A percentile compares a stretch with the other conserved stretches of the same genome.
These are phyloP conservation scores for Gossypium laxum DNA, from an alignment of 441 rosid species.

Conservation along the genomic window DNA sequence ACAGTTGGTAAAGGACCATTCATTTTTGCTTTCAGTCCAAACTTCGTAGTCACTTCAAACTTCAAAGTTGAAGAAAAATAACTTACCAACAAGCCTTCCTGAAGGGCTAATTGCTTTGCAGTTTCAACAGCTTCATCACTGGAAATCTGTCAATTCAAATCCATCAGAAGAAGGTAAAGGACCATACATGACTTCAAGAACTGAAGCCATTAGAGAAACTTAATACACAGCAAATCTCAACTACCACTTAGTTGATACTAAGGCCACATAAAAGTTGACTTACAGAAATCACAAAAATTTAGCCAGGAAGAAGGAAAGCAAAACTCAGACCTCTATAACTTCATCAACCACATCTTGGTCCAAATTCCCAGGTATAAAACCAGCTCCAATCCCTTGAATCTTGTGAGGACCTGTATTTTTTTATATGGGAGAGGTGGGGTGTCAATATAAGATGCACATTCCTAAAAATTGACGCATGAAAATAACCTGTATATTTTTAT, in stretches of 20 bases:
- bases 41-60: neutral
- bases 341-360: slow-evolving; percentile 69
- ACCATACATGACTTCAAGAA: neutral
- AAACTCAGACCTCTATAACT: slow-evolving; percentile 53
- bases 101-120: slow-evolving; percentile 85
- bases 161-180: slow-evolving; percentile 9
- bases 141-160: slow-evolving; percentile 47
- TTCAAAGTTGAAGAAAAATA: slow-evolving; percentile 3
- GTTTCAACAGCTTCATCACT: slow-evolving; percentile 90
- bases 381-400: slow-evolving; percentile 99
- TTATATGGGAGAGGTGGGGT: slow-evolving; percentile 4
- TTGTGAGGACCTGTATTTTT: slow-evolving; percentile 81
- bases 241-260: neutral
- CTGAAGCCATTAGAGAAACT: neutral
- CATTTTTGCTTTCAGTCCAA: slow-evolving; percentile 10
- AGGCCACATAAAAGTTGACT: neutral
- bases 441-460: slow-evolving; percentile 7
- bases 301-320: slow-evolving; percentile 7
- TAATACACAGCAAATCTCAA: neutral
- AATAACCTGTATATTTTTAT: neutral
- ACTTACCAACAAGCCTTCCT: slow-evolving; percentile 93
- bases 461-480: slow-evolving; percentile 5
- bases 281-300: slow-evolving; percentile 5
- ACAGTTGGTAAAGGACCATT: slow-evolving; percentile 3
- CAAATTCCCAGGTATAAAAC: slow-evolving; percentile 79